Base-by-base conservation (phyloP, 441 rosid species). In the Pelargonium australe region DNA sequence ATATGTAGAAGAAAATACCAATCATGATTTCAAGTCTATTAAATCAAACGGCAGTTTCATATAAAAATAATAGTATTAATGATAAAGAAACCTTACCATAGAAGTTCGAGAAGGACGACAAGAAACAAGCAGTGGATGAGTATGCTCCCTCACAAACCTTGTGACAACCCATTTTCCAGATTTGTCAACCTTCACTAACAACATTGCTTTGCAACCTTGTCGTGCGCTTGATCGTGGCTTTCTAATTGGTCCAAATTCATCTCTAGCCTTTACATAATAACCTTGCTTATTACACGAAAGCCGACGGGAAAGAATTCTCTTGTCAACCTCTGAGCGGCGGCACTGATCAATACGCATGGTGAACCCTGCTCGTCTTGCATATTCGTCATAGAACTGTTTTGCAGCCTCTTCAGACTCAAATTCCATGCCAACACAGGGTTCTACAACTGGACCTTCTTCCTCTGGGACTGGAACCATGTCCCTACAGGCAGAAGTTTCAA, bases 261-360 rank as follows among this genome's bases (percentile, higher is more conserved):
- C 74, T 65, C 64, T 80, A 14, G 69, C 73, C 71, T 80, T 86
- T 25, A 85, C 85, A 51, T 89, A 88, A 68, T 86, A 81, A 23
- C 87, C 87, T 68, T 84, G 87, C 70, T 81, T 81, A 71, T 84
- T 84, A 72, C 87, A 84, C 45, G 84, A 83, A 31, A 84, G 78
- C 63, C 85, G 76, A 61, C 85, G 84, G 60, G 87, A 82, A 71
- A 84, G 84, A 13, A 81, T 84, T 62, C 82, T 80, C 68, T 81
- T 82, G 53, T 84, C 85, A 58, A 77, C 75, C 65, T 83, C 85
- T 3, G 85, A 81, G 63, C 84, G 76, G 3, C 85, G 85, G 7
- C 87, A 79, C 67, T 81, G 87, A 83, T 80, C 80, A 58, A 84
- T 63, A 13, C 85, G 82, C 16, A 84, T 84, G 8, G 77, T 77